Percentiles rank a stretch among this genome's conserved stretches.
Evolutionary conservation across 164 flowering plant genomes (phyloP).

Genomic region (Vitis amurensis): DNA sequence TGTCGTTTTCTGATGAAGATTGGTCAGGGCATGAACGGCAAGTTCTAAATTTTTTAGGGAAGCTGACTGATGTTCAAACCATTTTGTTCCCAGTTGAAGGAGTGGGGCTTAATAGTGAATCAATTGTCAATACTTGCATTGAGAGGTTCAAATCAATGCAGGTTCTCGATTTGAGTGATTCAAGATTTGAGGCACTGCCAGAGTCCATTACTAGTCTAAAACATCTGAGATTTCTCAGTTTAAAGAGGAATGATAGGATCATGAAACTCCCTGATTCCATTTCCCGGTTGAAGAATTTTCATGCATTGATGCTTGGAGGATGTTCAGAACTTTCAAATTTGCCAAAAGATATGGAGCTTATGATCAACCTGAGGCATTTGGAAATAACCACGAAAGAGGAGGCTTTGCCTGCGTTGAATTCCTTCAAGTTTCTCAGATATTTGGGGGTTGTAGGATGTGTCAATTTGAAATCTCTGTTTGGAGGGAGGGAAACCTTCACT

Average conservation of each 20-base stretch:
- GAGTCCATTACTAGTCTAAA: neutral
- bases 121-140: neutral
- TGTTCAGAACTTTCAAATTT: neutral
- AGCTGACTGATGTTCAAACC: neutral
- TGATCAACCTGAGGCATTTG: slow-evolving; percentile 3
- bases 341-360: neutral
- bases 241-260: neutral
- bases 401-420: neutral
- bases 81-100: neutral
- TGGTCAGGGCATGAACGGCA: neutral
- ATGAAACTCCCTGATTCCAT: neutral
- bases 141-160: slow-evolving; percentile 1
- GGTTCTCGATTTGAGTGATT: neutral
- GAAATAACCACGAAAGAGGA: neutral
- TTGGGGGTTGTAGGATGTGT: neutral
- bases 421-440: neutral
- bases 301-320: neutral
- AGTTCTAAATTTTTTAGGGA: neutral
- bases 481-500: neutral
- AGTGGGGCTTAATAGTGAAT: neutral
- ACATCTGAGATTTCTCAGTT: neutral
- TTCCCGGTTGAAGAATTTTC: neutral
- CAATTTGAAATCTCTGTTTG: neutral
- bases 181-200: neutral
- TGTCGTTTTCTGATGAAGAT: neutral